Base-by-base conservation (phyloP, 352 stramenopile species). In the Phytophthora cactorum region DNA sequence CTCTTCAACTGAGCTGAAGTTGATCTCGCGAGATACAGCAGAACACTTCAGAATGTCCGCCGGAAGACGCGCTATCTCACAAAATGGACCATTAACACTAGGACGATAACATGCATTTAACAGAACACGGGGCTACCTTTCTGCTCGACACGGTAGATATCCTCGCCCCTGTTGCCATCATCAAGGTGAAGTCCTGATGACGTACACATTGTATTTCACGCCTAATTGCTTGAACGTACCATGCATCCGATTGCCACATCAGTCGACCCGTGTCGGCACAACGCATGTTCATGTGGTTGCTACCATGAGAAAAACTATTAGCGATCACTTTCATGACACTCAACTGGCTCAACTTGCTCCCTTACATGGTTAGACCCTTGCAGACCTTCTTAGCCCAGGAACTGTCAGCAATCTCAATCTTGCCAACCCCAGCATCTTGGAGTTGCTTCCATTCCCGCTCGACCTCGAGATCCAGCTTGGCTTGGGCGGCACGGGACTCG, bases 11-110 rank as follows among this genome's bases (percentile, higher is more conserved):
- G 90, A 98, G 46, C 88, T 95, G 65, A 99, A 99, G 72, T 97
- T 97, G 47, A 98, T 97, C 64, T 98, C 95, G 14, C 96, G 83
- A 5, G 92, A 97, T 27, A 98, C 94, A 22, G 90, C 89, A 10
- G 68, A 74, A 63, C 93, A 98, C 58, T 95, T 80, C 22, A 98
- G 79, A 63, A 98, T 98, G 32, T 72, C 70, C 15, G 74, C 55
- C 7, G 95, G 95, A 44, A 98, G 70, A 27, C 70, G 77, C 2
- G 85, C 88, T 60, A 44, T 8, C 7, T 53, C 5, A 29, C 7
- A 8, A 39, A 41, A 27, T n/a, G 39, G 4, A 43, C 6, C 11
- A 46, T 44, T 28, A 56, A 9, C 38, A 5, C 10, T n/a, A 45
- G 15, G 32, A 44, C 3, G 15, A 44, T 39, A 22, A 22, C 22